phyloP scores from a whole-genome alignment of 2,329 filamentous ascomycete species.

The Colletotrichum navitas region DNA sequence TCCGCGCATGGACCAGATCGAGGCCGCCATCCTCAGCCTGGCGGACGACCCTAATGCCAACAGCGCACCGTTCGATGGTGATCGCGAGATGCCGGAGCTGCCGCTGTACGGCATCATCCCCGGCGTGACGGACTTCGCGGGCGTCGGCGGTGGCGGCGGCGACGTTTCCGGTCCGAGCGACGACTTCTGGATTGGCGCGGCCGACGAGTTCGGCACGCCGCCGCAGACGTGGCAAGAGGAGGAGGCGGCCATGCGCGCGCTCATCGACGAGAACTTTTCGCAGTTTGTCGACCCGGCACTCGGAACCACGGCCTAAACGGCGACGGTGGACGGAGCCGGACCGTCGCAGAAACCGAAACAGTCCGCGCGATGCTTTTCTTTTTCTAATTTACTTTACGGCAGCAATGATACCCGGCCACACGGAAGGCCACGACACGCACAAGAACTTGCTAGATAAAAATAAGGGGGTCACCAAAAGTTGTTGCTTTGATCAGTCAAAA shows the following conservation, averaged over 20 bases:
- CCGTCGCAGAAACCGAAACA: background rate
- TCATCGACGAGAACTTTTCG: slow-evolving; percentile 46
- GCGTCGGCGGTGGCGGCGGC: background rate
- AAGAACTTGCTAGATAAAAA: slow-evolving; percentile 14
- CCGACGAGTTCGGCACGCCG: slow-evolving; percentile 48
- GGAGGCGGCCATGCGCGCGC: slow-evolving; percentile 58
- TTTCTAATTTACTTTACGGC: slow-evolving; percentile 11
- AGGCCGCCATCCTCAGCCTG: slow-evolving; percentile 39
- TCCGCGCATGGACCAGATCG: slow-evolving; percentile 34
- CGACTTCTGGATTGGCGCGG: slow-evolving; percentile 50
- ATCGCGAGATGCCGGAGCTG: slow-evolving; percentile 41
- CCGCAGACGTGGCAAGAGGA: slow-evolving; percentile 57
- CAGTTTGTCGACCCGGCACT: slow-evolving; percentile 41
- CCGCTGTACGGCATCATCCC: slow-evolving; percentile 37
- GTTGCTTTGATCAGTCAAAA: slow-evolving; percentile 11
- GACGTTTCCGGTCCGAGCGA: slow-evolving; percentile 30
- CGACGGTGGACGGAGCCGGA: background rate
- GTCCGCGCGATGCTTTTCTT: slow-evolving; percentile 3
- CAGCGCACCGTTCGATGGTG: slow-evolving; percentile 20
- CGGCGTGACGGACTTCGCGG: slow-evolving; percentile 24
- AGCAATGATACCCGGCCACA: slow-evolving; percentile 39
- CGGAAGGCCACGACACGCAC: slow-evolving; percentile 19
- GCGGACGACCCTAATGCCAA: slow-evolving; percentile 40
- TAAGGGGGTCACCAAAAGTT: slow-evolving; percentile 29
- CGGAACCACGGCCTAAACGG: slow-evolving; percentile 18